These are phyloP conservation scores for Santalum album DNA, from an alignment of 164 flowering plant species.

Conservation along the genomic window DNA sequence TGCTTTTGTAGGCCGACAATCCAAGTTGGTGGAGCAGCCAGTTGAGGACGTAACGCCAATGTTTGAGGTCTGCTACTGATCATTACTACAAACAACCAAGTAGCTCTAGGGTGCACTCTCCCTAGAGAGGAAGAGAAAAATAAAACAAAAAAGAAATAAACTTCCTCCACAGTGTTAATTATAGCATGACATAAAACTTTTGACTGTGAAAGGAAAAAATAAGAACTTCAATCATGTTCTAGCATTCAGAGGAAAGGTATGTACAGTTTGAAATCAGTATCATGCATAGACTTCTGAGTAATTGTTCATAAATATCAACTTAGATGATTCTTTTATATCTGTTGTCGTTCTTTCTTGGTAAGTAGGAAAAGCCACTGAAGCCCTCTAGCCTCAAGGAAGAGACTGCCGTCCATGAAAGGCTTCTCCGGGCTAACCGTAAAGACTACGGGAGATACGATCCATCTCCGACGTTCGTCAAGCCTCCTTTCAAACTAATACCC, in stretches of 20 bases:
- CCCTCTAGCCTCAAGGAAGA: conserved; percentile 8
- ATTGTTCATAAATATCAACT: too few species aligned
- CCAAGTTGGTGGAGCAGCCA: conserved; percentile 5
- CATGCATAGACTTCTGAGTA: too few species aligned
- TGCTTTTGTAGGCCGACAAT: conserved; percentile 25
- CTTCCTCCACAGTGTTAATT: too few species aligned
- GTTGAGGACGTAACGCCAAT: conserved; percentile 10
- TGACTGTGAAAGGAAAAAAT: too few species aligned
- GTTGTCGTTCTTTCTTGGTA: background rate
- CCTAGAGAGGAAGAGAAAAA: too few species aligned
- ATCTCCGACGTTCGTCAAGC: conserved; percentile 64
- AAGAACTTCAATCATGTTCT: too few species aligned
- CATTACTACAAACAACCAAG: too few species aligned
- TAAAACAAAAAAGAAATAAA: too few species aligned
- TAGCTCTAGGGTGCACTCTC: background rate
- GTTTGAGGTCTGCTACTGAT: conserved; percentile 12
- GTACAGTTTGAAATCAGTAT: too few species aligned
- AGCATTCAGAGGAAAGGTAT: too few species aligned
- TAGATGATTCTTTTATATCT: background rate
- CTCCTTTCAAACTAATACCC: conserved; percentile 87
- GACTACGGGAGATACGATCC: conserved; percentile 82
- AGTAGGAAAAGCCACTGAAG: conserved; percentile 15
- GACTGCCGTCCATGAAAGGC: conserved; percentile 42
- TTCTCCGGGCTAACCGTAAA: conserved; percentile 41
- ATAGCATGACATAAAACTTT: too few species aligned